Evolutionary conservation across 768 basidiomycete genomes (phyloP).

Genomic region (Boletus rex-veris): DNA sequence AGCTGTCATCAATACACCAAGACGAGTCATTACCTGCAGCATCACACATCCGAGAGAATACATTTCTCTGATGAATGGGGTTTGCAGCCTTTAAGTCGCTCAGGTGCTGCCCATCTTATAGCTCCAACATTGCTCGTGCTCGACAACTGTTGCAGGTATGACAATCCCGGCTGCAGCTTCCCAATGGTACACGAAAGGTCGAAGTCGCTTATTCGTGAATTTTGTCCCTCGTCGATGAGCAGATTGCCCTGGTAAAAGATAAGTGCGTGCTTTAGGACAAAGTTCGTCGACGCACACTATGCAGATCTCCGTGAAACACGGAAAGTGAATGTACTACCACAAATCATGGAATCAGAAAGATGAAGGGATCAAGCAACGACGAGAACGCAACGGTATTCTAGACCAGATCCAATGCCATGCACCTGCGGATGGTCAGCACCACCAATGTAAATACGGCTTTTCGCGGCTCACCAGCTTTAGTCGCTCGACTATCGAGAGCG

Average conservation of each 20-base stretch:
- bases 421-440: neutral
- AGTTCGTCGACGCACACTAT: neutral
- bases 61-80: neutral
- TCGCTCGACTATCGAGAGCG: neutral
- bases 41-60: constrained; percentile 2
- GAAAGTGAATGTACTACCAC: neutral
- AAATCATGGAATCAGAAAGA: neutral
- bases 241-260: neutral
- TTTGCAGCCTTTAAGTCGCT: neutral
- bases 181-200: neutral
- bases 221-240: neutral
- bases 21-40: neutral
- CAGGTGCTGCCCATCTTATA: neutral
- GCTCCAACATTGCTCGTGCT: neutral
- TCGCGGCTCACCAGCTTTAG: neutral
- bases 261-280: neutral
- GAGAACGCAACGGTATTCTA: neutral
- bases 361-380: too few species aligned
- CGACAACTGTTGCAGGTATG: neutral
- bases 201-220: neutral
- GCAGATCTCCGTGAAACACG: neutral
- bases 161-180: neutral
- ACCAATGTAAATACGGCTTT: neutral
- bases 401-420: neutral
- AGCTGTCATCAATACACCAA: neutral